Percentiles rank a stretch among this genome's conserved stretches.
Evolutionary conservation across 805 yeast species (phyloP).

Genomic region (Kodamaea fukazawae): DNA sequence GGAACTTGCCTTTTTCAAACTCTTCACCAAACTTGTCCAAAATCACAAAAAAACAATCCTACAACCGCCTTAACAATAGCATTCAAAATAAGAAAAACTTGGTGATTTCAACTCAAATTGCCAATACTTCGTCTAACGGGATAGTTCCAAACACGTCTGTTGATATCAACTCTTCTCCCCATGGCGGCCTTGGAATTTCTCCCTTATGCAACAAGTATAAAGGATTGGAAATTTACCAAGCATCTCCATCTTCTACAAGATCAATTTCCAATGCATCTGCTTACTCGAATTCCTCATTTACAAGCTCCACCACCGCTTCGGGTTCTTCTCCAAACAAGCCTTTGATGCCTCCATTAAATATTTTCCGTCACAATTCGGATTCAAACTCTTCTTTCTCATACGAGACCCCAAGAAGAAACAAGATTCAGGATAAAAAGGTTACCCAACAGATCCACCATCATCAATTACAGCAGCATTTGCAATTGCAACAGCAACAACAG

Average conservation of each 20-base stretch:
- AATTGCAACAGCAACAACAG: constrained; percentile 8
- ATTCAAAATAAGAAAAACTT: constrained; percentile 18
- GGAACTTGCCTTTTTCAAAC: constrained; percentile 7
- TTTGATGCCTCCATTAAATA: constrained; percentile 21
- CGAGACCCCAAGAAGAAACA: constrained; percentile 19
- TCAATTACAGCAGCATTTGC: constrained; percentile 8
- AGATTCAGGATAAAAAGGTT: constrained; percentile 12
- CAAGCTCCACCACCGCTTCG: constrained; percentile 8
- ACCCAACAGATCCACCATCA: constrained; percentile 7
- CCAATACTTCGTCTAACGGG: neutral
- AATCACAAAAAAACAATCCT: constrained; percentile 17
- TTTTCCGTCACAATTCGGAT: constrained; percentile 26
- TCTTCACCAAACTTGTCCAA: constrained; percentile 13
- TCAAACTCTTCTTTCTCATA: constrained; percentile 10
- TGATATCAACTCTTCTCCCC: constrained; percentile 11
- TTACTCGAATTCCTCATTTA: constrained; percentile 11
- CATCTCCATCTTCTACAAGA: constrained; percentile 12
- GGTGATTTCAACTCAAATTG: constrained; percentile 11
- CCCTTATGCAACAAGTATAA: constrained; percentile 22
- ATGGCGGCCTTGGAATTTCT: constrained; percentile 15
- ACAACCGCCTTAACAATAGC: constrained; percentile 15
- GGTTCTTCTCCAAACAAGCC: constrained; percentile 9
- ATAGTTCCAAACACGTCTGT: constrained; percentile 1
- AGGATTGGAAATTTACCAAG: constrained; percentile 16
- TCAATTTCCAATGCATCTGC: constrained; percentile 15